A percentile compares a stretch with the other conserved stretches of the same genome.
phyloP scores from a whole-genome alignment of 768 basidiomycete genomes.

The Trichaptum fuscoviolaceum region DNA sequence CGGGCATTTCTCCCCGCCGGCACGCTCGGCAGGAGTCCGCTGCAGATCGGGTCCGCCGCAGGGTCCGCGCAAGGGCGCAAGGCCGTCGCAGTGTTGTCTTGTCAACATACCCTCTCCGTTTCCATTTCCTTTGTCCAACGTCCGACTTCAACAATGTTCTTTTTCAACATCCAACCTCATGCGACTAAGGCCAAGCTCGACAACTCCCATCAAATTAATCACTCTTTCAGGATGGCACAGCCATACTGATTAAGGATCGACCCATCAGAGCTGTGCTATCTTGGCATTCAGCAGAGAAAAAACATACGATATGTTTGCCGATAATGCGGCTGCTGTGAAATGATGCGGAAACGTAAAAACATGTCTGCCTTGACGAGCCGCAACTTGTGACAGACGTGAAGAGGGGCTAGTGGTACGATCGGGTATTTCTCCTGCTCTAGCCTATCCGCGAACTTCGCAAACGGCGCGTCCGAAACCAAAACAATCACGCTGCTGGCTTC shows the following conservation, averaged over 20 bases:
- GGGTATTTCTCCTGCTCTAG: neutral
- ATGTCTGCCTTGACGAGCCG: too few relatives aligned
- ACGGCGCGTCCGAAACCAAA: neutral
- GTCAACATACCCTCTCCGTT: neutral
- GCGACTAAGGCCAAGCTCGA: neutral
- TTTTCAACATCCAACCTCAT: neutral
- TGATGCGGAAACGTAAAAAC: neutral
- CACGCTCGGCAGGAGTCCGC: neutral
- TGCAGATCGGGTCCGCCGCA: neutral
- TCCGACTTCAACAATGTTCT: neutral
- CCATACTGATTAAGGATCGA: neutral
- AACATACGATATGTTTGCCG: neutral
- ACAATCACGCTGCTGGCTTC: neutral
- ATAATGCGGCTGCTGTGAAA: neutral
- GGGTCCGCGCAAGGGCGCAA: too few relatives aligned
- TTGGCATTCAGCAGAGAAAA: neutral
- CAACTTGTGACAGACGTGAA: neutral
- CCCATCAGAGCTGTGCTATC: neutral
- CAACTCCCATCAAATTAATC: neutral
- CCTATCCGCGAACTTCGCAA: neutral
- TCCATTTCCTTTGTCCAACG: too few relatives aligned
- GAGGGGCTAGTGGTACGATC: neutral
- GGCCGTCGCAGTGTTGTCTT: neutral
- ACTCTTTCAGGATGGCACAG: neutral
- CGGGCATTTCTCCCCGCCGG: neutral